Evolutionary conservation across 2,329 filamentous ascomycete genomes (phyloP).

Genomic region (Talaromyces sp.): DNA sequence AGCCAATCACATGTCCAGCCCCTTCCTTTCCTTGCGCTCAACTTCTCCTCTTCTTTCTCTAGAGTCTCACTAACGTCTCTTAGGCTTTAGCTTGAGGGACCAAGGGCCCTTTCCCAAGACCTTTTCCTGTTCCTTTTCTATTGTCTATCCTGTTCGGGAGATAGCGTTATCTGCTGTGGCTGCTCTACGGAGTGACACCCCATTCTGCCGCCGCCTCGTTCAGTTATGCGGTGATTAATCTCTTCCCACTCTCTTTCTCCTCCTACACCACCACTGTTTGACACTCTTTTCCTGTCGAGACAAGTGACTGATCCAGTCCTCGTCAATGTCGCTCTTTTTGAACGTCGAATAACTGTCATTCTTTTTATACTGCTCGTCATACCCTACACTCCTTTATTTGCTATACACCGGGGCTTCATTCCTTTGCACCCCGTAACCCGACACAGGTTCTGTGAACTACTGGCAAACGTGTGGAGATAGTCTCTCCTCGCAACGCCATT

Average conservation of each 20-base stretch:
- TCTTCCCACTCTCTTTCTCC: background rate
- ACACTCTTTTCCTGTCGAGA: background rate
- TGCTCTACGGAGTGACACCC: background rate
- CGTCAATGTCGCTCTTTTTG: conserved; percentile 6
- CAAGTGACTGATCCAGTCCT: background rate
- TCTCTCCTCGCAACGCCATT: background rate
- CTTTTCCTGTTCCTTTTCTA: background rate
- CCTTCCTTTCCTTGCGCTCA: conserved; percentile 6
- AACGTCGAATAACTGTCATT: background rate
- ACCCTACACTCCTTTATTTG: conserved; percentile 2
- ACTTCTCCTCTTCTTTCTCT: background rate
- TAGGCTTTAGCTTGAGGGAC: background rate
- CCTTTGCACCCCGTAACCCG: conserved; percentile 3
- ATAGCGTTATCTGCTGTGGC: conserved; percentile 4
- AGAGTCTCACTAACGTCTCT: background rate
- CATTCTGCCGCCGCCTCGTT: background rate
- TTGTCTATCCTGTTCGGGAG: background rate
- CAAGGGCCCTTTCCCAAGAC: background rate
- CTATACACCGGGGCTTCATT: background rate
- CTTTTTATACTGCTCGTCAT: background rate
- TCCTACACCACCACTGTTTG: background rate
- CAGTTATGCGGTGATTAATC: background rate
- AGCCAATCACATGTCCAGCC: background rate
- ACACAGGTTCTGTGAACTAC: background rate
- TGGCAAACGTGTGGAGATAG: background rate